phyloP scores from a whole-genome alignment of 768 basidiomycete genomes.

The Chalciporus piperatus region DNA sequence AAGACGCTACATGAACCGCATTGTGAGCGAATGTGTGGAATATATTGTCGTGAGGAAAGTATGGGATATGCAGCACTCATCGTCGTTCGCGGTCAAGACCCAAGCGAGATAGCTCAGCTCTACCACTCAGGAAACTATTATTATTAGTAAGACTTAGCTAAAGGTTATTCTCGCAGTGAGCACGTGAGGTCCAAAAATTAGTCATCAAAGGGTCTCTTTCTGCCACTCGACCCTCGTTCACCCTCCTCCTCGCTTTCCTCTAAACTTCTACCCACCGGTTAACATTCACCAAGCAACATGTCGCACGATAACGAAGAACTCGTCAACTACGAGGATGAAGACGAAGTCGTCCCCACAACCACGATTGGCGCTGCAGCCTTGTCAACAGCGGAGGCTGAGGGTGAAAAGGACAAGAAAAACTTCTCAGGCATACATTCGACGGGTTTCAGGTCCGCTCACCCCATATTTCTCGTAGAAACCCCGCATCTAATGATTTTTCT shows the following conservation, averaged over 20 bases:
- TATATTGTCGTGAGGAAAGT: slow-evolving; percentile 62
- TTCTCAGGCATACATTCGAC: slow-evolving; percentile 99
- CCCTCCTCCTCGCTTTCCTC: too few species aligned
- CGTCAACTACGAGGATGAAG: slow-evolving; percentile 93
- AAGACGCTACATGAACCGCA: slow-evolving; percentile 54
- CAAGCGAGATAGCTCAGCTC: not conserved
- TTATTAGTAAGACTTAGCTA: too few species aligned
- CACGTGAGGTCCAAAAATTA: too few species aligned
- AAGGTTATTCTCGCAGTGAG: too few species aligned
- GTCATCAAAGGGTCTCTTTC: too few species aligned
- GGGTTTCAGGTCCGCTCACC: slow-evolving; percentile 86
- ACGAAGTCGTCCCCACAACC: slow-evolving; percentile 54
- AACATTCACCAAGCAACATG: slow-evolving; percentile 40
- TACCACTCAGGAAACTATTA: too few species aligned
- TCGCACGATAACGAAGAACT: slow-evolving; percentile 87
- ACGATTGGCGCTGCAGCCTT: slow-evolving; percentile 47
- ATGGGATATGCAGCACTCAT: slow-evolving; percentile 49
- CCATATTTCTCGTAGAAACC: too few species aligned
- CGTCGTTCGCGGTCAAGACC: slow-evolving; percentile 21
- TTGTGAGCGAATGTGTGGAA: slow-evolving; percentile 62
- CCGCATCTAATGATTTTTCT: not conserved
- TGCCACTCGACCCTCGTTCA: too few species aligned
- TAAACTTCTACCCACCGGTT: slow-evolving; percentile 22
- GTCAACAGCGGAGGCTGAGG: slow-evolving; percentile 43
- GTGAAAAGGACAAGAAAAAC: slow-evolving; percentile 90